Percentiles rank a stretch among this genome's conserved stretches.
Conservation (phyloP, 2,329 filamentous ascomycete genomes). For the Xylariaceae sp. region DNA sequence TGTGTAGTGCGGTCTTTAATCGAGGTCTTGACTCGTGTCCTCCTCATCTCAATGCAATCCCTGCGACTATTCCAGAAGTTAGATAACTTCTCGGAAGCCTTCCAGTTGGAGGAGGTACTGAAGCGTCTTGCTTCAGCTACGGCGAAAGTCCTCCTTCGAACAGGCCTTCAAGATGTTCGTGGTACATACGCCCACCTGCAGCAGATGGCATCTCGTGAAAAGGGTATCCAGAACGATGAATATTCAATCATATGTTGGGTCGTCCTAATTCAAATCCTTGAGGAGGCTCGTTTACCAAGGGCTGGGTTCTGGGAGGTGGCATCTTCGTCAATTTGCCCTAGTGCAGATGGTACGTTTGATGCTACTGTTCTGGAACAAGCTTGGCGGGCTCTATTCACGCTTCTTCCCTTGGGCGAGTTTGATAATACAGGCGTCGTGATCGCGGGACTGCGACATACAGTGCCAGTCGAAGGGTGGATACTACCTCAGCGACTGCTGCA, state of each 20-base stretch:
- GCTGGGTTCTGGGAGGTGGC: slow-evolving; percentile 57
- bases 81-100: slow-evolving; percentile 32
- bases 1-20: slow-evolving; percentile 31
- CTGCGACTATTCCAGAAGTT: slow-evolving; percentile 41
- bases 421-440: slow-evolving; percentile 48
- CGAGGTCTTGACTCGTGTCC: slow-evolving; percentile 35
- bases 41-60: slow-evolving; percentile 36
- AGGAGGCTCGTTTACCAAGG: slow-evolving; percentile 45
- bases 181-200: slow-evolving; percentile 46
- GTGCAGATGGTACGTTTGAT: slow-evolving; percentile 36
- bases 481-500: slow-evolving; percentile 54
- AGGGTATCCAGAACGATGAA: slow-evolving; percentile 47
- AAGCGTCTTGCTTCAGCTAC: slow-evolving; percentile 37
- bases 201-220: slow-evolving; percentile 41
- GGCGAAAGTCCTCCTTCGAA: slow-evolving; percentile 37
- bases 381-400: slow-evolving; percentile 55
- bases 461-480: slow-evolving; percentile 53
- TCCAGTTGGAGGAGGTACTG: slow-evolving; percentile 47
- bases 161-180: slow-evolving; percentile 41
- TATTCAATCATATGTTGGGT: slow-evolving; percentile 52
- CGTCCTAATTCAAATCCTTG: slow-evolving; percentile 49
- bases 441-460: slow-evolving; percentile 34
- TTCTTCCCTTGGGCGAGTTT: slow-evolving; percentile 58
- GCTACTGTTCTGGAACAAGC: slow-evolving; percentile 47
- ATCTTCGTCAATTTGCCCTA: slow-evolving; percentile 39